These are phyloP conservation scores for Phytophthora syringae DNA, from an alignment of 352 stramenopile species.

Conservation along the genomic window DNA sequence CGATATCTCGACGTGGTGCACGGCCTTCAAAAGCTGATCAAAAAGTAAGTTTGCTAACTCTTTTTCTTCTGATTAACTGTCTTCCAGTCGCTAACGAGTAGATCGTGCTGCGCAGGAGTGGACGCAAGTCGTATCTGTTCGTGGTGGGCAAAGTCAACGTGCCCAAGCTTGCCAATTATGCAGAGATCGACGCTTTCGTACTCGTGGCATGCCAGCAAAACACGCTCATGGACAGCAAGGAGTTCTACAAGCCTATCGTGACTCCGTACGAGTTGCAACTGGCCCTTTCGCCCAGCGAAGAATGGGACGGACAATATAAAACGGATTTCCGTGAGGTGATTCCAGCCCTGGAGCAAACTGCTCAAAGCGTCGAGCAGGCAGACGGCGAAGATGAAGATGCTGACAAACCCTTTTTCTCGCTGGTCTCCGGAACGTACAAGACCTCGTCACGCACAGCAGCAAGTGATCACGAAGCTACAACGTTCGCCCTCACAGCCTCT, in stretches of 20 bases:
- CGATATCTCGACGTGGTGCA: constrained; percentile 94
- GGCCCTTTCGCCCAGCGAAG: constrained; percentile 83
- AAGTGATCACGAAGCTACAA: constrained; percentile 14
- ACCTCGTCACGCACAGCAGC: constrained; percentile 33
- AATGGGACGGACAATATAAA: constrained; percentile 91
- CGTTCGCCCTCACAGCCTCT: constrained; percentile 34
- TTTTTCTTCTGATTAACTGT: background rate
- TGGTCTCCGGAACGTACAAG: constrained; percentile 82
- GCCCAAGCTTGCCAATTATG: constrained; percentile 98
- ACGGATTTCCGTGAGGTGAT: constrained; percentile 86
- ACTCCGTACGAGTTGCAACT: constrained; percentile 96
- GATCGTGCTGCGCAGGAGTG: constrained; percentile 61
- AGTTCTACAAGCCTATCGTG: constrained; percentile 93
- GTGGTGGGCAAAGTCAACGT: constrained; percentile 97
- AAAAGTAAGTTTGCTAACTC: constrained; percentile 52
- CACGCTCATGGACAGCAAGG: constrained; percentile 93
- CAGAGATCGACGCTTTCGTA: constrained; percentile 97
- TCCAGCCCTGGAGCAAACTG: constrained; percentile 52
- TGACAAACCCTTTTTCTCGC: constrained; percentile 85
- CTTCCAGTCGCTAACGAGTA: constrained; percentile 1
- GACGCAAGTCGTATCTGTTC: constrained; percentile 96
- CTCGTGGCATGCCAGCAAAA: constrained; percentile 96
- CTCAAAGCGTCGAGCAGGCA: constrained; percentile 39
- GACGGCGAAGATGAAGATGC: constrained; percentile 37
- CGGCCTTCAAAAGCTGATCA: constrained; percentile 88